A percentile compares a stretch with the other conserved stretches of the same genome.
Conservation (phyloP, 1,139 yeast genomes). For the Petasospora fabianii region DNA sequence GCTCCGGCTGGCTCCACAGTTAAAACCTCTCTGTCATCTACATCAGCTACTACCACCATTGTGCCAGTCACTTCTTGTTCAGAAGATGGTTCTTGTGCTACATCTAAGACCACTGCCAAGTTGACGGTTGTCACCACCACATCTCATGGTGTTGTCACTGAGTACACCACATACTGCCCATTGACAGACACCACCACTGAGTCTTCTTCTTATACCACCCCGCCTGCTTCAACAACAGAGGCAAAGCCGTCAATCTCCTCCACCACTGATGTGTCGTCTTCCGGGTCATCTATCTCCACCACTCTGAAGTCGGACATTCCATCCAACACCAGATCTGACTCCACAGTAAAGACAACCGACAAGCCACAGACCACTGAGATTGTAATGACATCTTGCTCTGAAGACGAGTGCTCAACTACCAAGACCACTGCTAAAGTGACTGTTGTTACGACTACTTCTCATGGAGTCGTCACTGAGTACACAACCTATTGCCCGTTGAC, state of each 20-base stretch:
- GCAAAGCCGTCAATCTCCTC: too few relatives aligned
- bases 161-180: slow-evolving; percentile 36
- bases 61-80: slow-evolving; percentile 22
- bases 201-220: background rate
- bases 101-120: slow-evolving; percentile 4
- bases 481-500: slow-evolving; percentile 34
- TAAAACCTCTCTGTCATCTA: background rate
- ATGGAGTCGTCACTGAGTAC: slow-evolving; percentile 28
- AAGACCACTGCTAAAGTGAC: slow-evolving; percentile 5
- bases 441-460: slow-evolving; percentile 6
- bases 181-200: slow-evolving; percentile 18
- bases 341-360: background rate
- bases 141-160: slow-evolving; percentile 27
- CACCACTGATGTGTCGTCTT: background rate
- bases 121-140: slow-evolving; percentile 20
- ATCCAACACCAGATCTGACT: too few relatives aligned
- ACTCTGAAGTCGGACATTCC: too few relatives aligned
- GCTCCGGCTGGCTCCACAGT: background rate
- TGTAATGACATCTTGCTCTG: slow-evolving; percentile 23
- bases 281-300: background rate
- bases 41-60: slow-evolving; percentile 8
- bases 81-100: slow-evolving; percentile 4
- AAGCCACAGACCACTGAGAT: slow-evolving; percentile 16
- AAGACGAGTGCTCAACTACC: background rate
- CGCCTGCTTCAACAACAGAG: background rate